Evolutionary conservation across 2,329 filamentous ascomycete species (phyloP), one percentile per base, ranked within the genome.

Genomic region (Penicillium concentricum): DNA sequence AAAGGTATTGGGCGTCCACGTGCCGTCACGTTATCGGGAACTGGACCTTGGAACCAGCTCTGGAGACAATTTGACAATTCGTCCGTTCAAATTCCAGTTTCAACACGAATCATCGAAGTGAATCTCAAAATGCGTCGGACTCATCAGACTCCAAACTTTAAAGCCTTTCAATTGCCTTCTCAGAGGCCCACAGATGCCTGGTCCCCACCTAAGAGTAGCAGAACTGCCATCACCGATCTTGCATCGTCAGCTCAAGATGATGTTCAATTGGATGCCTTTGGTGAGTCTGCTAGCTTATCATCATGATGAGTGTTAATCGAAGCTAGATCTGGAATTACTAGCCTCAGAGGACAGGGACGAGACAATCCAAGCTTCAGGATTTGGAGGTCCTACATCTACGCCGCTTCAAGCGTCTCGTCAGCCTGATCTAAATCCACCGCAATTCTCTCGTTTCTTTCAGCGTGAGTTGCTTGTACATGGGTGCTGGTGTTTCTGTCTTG

Each of bases 211-310:
- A 49, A 65, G 42, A 43, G 46, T 24, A 52, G 45, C 16, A 56
- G 54, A 28, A 18, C 48, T 4, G 59, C 61, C 20, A 13, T 62
- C 24, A 67, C 67, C 28, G 60, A 69, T 38, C 49, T 48, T 20
- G 8, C 5, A 20, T 16, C 24, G 10, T 32, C 52, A 37, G 6
- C 20, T 3, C 41, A 15, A 15, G 64, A 72, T 46, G 69, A 72
- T 30, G 32, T 66, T n/a, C 63, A 69, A 8, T 69, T 82, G 13
- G 79, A 84, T 70, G 74, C 74, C 3, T 83, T 82, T 61, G 80
- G 81, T 83, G 62, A 62, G 72, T 60, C 13, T 34, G 20, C 10
- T 10, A 13, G 32, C 35, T 50, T 22, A 58, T 32, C 13, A 3
- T 22, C 18, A n/a, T 5, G 15, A 10, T 12, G 15, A 22, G 16